Evolutionary conservation across 2,329 filamentous ascomycete species (phyloP).

Genomic region (Cladosporium sphaerospermum): DNA sequence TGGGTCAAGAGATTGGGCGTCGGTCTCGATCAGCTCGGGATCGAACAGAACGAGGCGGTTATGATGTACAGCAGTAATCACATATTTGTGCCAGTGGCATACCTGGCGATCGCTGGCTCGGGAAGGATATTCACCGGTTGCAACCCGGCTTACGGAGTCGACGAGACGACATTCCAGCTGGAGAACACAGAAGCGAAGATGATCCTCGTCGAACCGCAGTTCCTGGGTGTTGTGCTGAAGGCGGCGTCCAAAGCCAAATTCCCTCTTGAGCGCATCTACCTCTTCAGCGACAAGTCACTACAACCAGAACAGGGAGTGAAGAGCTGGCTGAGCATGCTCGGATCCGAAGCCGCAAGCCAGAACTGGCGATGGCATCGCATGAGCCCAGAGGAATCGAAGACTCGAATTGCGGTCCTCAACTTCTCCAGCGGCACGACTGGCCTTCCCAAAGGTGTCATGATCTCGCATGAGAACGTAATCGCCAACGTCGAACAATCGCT

Average conservation of each 20-base stretch:
- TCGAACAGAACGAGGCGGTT: constrained; percentile 45
- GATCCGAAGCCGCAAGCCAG: constrained; percentile 48
- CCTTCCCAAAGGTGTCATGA: constrained; percentile 82
- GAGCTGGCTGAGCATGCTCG: constrained; percentile 41
- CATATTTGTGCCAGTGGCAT: constrained; percentile 50
- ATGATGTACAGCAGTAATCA: constrained; percentile 51
- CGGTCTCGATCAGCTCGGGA: constrained; percentile 40
- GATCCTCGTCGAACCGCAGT: constrained; percentile 64
- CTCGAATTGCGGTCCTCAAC: constrained; percentile 76
- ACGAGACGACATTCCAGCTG: constrained; percentile 80
- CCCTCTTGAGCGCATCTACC: constrained; percentile 62
- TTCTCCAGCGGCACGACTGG: constrained; percentile 90
- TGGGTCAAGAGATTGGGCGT: constrained; percentile 46
- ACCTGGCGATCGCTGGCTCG: constrained; percentile 48
- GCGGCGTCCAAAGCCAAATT: constrained; percentile 68
- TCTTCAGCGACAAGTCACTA: constrained; percentile 60
- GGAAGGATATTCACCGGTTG: constrained; percentile 51
- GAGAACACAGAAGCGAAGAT: constrained; percentile 69
- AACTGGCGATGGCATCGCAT: constrained; percentile 61
- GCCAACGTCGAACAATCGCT: constrained; percentile 51
- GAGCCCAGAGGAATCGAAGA: constrained; percentile 58
- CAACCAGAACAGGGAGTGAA: constrained; percentile 28
- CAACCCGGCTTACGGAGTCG: constrained; percentile 79
- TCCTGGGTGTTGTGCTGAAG: constrained; percentile 57
- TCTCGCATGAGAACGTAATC: constrained; percentile 77